A percentile compares a stretch with the other conserved stretches of the same genome.
Conservation (phyloP, 805 yeast species). For the Zygotorulaspora chibaensis region DNA sequence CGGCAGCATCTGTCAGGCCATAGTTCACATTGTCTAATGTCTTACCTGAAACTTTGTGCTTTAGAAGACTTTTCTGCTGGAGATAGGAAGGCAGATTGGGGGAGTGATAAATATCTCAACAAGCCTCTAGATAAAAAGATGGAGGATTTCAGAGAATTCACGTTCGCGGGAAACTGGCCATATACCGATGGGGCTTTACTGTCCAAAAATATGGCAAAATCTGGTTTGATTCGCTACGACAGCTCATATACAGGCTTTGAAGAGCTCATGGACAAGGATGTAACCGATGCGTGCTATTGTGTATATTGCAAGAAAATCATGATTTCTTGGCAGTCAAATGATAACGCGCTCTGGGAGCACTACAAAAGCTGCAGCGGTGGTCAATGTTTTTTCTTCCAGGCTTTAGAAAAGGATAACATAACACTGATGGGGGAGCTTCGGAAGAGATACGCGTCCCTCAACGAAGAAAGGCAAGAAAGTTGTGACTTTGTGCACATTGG, state of each 20-base stretch:
- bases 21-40: slow-evolving; percentile 16
- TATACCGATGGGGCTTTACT: slow-evolving; percentile 17
- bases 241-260: slow-evolving; percentile 41
- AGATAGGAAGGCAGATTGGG: slow-evolving; percentile 20
- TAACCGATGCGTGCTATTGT: slow-evolving; percentile 51
- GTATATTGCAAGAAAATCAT: slow-evolving; percentile 51
- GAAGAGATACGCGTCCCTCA: background rate
- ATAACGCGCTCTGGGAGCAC: slow-evolving; percentile 52
- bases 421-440: background rate
- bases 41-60: slow-evolving; percentile 17
- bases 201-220: slow-evolving; percentile 41
- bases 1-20: slow-evolving; percentile 18
- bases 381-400: slow-evolving; percentile 23
- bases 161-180: slow-evolving; percentile 28
- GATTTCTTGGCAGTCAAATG: slow-evolving; percentile 54
- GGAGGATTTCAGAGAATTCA: slow-evolving; percentile 16
- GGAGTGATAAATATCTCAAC: slow-evolving; percentile 18
- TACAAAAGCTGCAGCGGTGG: slow-evolving; percentile 22
- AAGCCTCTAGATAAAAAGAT: slow-evolving; percentile 17
- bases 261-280: slow-evolving; percentile 31
- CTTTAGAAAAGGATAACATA: slow-evolving; percentile 1
- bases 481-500: background rate
- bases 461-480: background rate
- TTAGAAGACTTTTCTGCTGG: slow-evolving; percentile 25
- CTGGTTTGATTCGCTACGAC: slow-evolving; percentile 53